Percentiles rank a stretch among this genome's conserved stretches.
Evolutionary conservation across 129 eudicot species (phyloP).

Genomic region (Arctium lappa): DNA sequence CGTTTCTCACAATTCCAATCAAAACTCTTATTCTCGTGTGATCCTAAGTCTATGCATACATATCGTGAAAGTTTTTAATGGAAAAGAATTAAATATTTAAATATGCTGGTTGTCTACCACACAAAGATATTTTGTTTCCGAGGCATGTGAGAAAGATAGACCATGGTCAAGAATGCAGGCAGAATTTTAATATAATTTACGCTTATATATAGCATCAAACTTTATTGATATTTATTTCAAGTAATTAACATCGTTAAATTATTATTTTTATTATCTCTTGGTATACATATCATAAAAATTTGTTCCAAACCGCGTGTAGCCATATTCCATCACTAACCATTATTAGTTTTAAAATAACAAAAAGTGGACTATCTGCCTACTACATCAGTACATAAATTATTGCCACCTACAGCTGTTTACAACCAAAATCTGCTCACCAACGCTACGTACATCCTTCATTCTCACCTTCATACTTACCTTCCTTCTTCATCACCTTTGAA

Average conservation of each 20-base stretch:
- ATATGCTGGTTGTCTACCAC: background rate
- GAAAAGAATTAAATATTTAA: no score
- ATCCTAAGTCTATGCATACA: background rate
- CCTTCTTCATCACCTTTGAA: background rate
- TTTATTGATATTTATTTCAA: background rate
- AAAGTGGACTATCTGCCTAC: constrained; percentile 23
- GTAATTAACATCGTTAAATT: background rate
- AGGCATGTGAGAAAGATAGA: background rate
- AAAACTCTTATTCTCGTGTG: no score
- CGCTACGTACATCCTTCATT: constrained; percentile 12
- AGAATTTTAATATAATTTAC: background rate
- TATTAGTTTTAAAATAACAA: background rate
- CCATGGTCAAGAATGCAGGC: background rate
- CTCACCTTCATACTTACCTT: constrained; percentile 22
- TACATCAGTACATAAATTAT: constrained; percentile 1
- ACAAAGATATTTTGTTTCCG: background rate
- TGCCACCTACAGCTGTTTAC: constrained; percentile 35
- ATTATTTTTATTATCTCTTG: background rate
- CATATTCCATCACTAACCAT: constrained; percentile 19
- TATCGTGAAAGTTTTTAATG: background rate
- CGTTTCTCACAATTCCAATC: no score
- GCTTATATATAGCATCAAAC: background rate
- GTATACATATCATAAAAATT: background rate
- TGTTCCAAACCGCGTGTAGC: constrained; percentile 9
- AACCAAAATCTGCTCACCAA: constrained; percentile 27